Base-by-base conservation (phyloP, 192 early-diverging fungal species). In the Coemansia furcata region DNA sequence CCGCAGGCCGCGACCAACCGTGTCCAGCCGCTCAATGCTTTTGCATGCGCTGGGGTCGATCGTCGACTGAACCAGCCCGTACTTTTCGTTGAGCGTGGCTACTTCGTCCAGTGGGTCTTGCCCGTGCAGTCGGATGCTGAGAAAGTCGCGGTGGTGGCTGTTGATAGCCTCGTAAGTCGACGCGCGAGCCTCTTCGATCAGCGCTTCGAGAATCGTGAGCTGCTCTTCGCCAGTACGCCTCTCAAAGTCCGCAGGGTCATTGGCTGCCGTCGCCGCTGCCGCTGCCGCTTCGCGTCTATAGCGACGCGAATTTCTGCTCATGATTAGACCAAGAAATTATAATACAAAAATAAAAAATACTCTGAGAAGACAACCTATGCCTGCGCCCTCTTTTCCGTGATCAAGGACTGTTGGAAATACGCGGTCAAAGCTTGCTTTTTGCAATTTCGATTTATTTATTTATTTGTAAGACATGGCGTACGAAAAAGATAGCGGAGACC, bases 101-200 rank as follows among this genome's bases (percentile, higher is more conserved):
- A 78, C 68, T 47, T 78, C 82, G 71, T 84, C 74, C 30, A 78
- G 74, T 14, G 77, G 76, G 38, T 84, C 82, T 21, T 68, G 60
- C 4, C 66, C 76, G 54, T 77, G 72, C 44, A 74, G 54, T 35
- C 57, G 46, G 35, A 69, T 72, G 58, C 61, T 68, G 6, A 76
- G 65, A 39, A 72, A 68, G 63, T 78, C 70, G 23, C 69, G 60
- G 52, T 74, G 55, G 68, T 84, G 68, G 69, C 65, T 76, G 58
- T 68, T 71, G 60, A 84, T 73, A 14, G 82, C 77, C 66, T 76
- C 76, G 50, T 73, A 78, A 3, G 67, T 69, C 9, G 65, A 38
- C 10, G 73, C 65, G 19, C 71, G 69, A 23, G 73, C 72, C 44
- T 71, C 64, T 33, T 69, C 67, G 6, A 78, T 42, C 65, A 66